Base-by-base conservation (phyloP, 345 rosid genomes). In the Melaleuca alternifolia region DNA sequence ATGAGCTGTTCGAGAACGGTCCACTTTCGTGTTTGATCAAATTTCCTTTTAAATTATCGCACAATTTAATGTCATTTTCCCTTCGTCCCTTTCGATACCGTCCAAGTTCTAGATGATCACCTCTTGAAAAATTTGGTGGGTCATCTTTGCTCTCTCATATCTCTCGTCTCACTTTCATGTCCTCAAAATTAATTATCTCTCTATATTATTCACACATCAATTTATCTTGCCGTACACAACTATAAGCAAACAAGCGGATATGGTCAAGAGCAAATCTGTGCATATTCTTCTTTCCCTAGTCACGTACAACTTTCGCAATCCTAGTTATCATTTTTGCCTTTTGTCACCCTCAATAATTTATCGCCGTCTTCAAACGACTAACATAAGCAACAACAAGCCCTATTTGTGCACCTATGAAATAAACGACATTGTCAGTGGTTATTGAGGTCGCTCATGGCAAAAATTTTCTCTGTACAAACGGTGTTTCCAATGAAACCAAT, bases 401-500 rank as follows among this genome's bases (percentile, higher is more conserved):
- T 59, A 30, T n/a, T n/a, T n/a, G 6, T 1, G 3, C 7, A 3
- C 24, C 5, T 5, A 71, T 20, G 13, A 33, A 71, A 33, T 71
- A 33, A 71, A 30, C 18, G 79, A 18, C 44, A 18, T 10, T 2
- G 12, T 9, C 3, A 1, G 13, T 33, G 13, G 12, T 21, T 9
- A 18, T 20, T 9, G 46, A 71, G 11, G 24, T 16, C 6, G 11
- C 79, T 18, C 0, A 6, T 33, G 48, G 48, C 0, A 7, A 71
- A 18, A 16, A 8, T 71, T 33, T 71, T 71, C 24, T 71, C 11
- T 5, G 2, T 33, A 33, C 79, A 18, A 2, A 71, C 2, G 24
- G 13, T 18, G 21, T 71, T 33, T 71, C 7, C 11, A 18, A 0
- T 10, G 24, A 33, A 33, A 71, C 7, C 48, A 18, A 33, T 33